Evolutionary conservation across 257 asterid species (phyloP).

Genomic region (Ballota nigra): DNA sequence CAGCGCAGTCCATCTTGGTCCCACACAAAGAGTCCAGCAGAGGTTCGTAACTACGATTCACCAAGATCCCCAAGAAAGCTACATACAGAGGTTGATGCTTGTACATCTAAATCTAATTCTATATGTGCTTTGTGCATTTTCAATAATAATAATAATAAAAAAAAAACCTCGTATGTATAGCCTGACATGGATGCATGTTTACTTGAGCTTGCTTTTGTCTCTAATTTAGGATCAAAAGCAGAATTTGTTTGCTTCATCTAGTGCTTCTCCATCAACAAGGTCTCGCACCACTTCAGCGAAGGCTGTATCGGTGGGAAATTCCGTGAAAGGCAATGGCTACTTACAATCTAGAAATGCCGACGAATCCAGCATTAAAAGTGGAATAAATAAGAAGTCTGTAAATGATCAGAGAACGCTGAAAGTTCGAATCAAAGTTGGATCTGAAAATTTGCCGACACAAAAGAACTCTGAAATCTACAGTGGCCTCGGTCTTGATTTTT

Average conservation of each 20-base stretch:
- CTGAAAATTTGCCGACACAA: slow-evolving; percentile 59
- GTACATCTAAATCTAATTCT: slow-evolving; percentile 14
- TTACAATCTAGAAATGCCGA: slow-evolving; percentile 42
- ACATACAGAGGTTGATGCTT: slow-evolving; percentile 57
- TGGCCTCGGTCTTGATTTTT: slow-evolving; percentile 91
- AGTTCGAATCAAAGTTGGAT: slow-evolving; percentile 87
- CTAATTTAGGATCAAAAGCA: slow-evolving; percentile 63
- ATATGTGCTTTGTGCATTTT: not conserved
- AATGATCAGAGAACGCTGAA: slow-evolving; percentile 70
- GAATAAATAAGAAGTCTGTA: slow-evolving; percentile 34
- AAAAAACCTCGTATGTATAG: not conserved
- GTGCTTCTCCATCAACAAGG: slow-evolving; percentile 54
- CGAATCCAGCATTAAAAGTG: slow-evolving; percentile 45
- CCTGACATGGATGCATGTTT: slow-evolving; percentile 11
- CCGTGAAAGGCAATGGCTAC: slow-evolving; percentile 35
- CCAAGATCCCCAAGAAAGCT: slow-evolving; percentile 57
- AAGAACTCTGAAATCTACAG: slow-evolving; percentile 86
- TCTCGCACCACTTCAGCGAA: slow-evolving; percentile 46
- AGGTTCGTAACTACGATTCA: slow-evolving; percentile 38
- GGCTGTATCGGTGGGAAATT: slow-evolving; percentile 36
- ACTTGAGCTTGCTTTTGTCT: slow-evolving; percentile 34
- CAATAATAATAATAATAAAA: not conserved
- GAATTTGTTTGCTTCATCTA: slow-evolving; percentile 47
- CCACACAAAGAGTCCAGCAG: slow-evolving; percentile 57
- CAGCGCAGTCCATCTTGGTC: slow-evolving; percentile 83